These are phyloP conservation scores for Mangifera indica DNA, from an alignment of 345 rosid species.

Conservation along the genomic window DNA sequence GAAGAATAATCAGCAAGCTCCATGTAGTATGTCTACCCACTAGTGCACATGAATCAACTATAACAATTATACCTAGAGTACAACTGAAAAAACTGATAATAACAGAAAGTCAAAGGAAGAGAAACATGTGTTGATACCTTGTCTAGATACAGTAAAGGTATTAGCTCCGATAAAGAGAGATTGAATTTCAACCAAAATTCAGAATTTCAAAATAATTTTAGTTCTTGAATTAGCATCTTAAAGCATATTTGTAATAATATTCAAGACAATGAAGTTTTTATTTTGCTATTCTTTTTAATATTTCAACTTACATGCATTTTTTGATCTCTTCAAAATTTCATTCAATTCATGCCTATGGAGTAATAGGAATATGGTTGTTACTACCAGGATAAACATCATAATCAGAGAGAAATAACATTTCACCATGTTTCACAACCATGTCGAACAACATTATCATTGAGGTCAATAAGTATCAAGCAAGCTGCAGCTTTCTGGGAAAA, in stretches of 20 bases:
- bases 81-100: too few species aligned
- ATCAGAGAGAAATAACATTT: neutral
- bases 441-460: neutral
- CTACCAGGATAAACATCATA: conserved; percentile 4
- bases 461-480: conserved; percentile 2
- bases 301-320: neutral
- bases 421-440: neutral
- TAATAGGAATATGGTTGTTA: neutral
- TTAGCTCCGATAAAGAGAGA: too few species aligned
- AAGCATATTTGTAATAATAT: neutral
- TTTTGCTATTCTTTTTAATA: neutral
- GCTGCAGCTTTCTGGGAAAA: neutral
- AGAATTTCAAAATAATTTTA: neutral
- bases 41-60: too few species aligned
- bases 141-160: neutral
- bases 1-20: too few species aligned
- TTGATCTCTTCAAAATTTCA: neutral
- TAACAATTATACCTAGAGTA: too few species aligned
- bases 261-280: neutral
- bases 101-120: too few species aligned
- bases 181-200: neutral
- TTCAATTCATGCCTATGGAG: neutral
- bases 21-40: too few species aligned
- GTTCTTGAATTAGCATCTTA: too few species aligned
- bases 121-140: neutral